Evolutionary conservation across 2,329 filamentous ascomycete species (phyloP).

Genomic region (Fusarium graminum): DNA sequence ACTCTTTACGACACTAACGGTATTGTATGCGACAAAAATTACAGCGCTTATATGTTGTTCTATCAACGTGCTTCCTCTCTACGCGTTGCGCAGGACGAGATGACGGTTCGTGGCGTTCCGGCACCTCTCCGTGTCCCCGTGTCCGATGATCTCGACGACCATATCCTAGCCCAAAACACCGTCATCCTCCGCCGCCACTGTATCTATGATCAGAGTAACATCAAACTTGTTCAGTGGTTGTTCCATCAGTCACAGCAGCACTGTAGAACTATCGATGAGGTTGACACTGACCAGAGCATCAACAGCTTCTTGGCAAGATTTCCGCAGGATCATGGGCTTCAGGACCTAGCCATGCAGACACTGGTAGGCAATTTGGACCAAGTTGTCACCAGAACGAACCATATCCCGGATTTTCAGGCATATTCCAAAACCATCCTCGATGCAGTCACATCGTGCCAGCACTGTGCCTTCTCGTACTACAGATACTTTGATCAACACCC

Average conservation of each 20-base stretch:
- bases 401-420: conserved; percentile 71
- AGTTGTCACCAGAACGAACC: conserved; percentile 78
- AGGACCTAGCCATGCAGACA: conserved; percentile 66
- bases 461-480: conserved; percentile 71
- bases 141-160: conserved; percentile 62
- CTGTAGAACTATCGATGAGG: conserved; percentile 47
- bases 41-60: conserved; percentile 98
- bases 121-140: conserved; percentile 60
- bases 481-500: conserved; percentile 70
- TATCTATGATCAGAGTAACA: conserved; percentile 79
- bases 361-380: conserved; percentile 79
- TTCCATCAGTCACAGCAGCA: conserved; percentile 68
- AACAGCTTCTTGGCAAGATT: conserved; percentile 18
- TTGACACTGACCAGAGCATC: conserved; percentile 12
- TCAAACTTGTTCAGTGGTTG: conserved; percentile 73
- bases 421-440: conserved; percentile 65
- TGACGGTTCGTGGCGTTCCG: conserved; percentile 52
- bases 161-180: conserved; percentile 80
- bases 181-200: conserved; percentile 81
- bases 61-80: conserved; percentile 85
- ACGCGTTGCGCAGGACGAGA: conserved; percentile 62
- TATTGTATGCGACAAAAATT: conserved; percentile 73
- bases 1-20: conserved; percentile 60
- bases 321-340: conserved; percentile 49
- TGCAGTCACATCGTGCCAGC: conserved; percentile 61